Base-by-base conservation (phyloP, 371 early-diverging fungal species). In the Mucor lusitanicus region DNA sequence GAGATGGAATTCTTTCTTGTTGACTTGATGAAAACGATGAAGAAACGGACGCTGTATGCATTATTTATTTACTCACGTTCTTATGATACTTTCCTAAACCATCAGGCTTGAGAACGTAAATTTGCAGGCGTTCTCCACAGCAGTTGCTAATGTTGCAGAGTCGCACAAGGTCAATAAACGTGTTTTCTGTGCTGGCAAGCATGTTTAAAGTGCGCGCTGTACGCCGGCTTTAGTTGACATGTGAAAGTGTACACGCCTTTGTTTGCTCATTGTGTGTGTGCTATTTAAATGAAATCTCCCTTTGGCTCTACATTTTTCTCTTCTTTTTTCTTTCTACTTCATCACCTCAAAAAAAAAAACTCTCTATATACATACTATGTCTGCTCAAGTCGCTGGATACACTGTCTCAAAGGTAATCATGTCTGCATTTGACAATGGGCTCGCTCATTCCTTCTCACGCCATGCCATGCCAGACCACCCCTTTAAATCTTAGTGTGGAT, bases 331-430 rank as follows among this genome's bases (percentile, higher is more conserved):
- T 39, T 56, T 53, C 17, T 39, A 40, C 53, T 50, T 55, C 6
- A 48, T 48, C 13, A 0, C 23, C 6, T 59, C 28, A 21, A 13
- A 37, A 37, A 37, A 25, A 30, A 30, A 30, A 33, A 33, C 33
- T 30, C 2, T 30, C 2, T 33, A 33, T 57, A 48, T n/a, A 19
- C 17, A n/a, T 13, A 68, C 58, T 35, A 46, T 61, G 27, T 56
- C 61, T 53, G n/a, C 62, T 65, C 69, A 69, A 60, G 64, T 73
- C n/a, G 73, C 73, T 21, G 73, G 73, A 42, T 73, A 55, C 61
- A 67, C 70, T 3, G 67, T 73, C 13, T 64, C 63, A 19, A 69
- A 69, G 39, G 73, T 72, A 60, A 28, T 7, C 28, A n/a, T n/a
- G n/a, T 32, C 12, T 11, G 0, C 28, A 9, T 13, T 59, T 3